These are phyloP conservation scores for Gamsiella multidivaricata DNA, from an alignment of 192 early-diverging fungal species.

Conservation along the genomic window DNA sequence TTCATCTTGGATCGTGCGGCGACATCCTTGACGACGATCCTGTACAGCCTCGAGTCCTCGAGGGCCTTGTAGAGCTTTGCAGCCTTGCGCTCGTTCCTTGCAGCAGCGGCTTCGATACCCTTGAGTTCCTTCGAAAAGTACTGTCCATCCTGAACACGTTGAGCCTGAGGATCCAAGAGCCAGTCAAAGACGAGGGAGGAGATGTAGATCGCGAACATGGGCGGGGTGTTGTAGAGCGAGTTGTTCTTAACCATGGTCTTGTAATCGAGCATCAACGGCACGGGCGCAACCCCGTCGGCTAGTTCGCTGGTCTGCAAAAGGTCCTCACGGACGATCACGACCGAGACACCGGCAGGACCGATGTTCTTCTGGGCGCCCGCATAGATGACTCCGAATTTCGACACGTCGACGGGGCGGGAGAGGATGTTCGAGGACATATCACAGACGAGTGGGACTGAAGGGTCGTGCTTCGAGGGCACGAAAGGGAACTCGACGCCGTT, in stretches of 20 bases:
- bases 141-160: conserved; percentile 54
- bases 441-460: conserved; percentile 83
- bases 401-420: conserved; percentile 81
- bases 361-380: conserved; percentile 99
- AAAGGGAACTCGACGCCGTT: conserved; percentile 90
- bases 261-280: conserved; percentile 90
- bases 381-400: conserved; percentile 87
- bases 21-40: conserved; percentile 69
- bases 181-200: conserved; percentile 90
- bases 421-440: conserved; percentile 93
- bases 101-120: conserved; percentile 75
- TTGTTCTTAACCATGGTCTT: conserved; percentile 80
- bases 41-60: conserved; percentile 75
- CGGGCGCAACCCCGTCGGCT: conserved; percentile 36
- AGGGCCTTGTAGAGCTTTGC: conserved; percentile 75
- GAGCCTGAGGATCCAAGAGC: conserved; percentile 58
- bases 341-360: conserved; percentile 90
- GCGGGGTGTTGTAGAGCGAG: conserved; percentile 97
- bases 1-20: conserved; percentile 88
- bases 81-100: conserved; percentile 78
- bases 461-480: conserved; percentile 62
- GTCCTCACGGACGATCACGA: conserved; percentile 93
- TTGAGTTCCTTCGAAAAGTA: conserved; percentile 54
- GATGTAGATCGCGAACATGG: conserved; percentile 95
- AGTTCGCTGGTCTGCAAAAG: conserved; percentile 70